Evolutionary conservation across 2,329 filamentous ascomycete genomes (phyloP).

Genomic region (Iodosphaeria phyllophila): DNA sequence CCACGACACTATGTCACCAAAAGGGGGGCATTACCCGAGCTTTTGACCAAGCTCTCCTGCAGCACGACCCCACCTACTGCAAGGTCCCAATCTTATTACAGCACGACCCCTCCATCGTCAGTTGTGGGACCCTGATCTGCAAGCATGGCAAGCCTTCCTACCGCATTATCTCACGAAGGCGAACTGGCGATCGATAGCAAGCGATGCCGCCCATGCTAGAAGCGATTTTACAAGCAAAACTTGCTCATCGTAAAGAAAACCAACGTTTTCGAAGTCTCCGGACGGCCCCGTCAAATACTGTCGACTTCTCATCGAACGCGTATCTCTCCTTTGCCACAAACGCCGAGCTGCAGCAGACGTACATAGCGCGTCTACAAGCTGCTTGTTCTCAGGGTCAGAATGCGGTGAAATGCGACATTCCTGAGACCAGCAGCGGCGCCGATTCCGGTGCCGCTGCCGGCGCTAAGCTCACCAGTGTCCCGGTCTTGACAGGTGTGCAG

Average conservation of each 20-base stretch:
- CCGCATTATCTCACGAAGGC: too few species aligned
- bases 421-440: too few species aligned
- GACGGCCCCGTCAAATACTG: conserved; percentile 44
- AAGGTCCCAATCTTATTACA: neutral
- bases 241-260: conserved; percentile 10
- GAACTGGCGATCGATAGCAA: too few species aligned
- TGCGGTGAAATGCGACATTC: too few species aligned
- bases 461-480: conserved; percentile 3
- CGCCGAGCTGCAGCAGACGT: conserved; percentile 38
- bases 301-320: conserved; percentile 63
- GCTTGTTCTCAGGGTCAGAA: too few species aligned
- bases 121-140: too few species aligned
- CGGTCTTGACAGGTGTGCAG: conserved; percentile 1
- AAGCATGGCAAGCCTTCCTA: too few species aligned
- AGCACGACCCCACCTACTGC: too few species aligned
- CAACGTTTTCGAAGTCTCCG: conserved; percentile 25
- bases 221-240: conserved; percentile 5
- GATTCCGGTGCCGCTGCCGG: conserved; percentile 2
- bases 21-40: too few species aligned
- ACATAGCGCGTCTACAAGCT: conserved; percentile 26
- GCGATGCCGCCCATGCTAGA: conserved; percentile 5
- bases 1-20: too few species aligned
- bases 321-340: conserved; percentile 56
- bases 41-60: too few species aligned
- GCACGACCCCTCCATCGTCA: neutral